A percentile compares a stretch with the other conserved stretches of the same genome.
These are phyloP conservation scores for Elongisporangium anandrum DNA, from an alignment of 352 stramenopile species.

Conservation along the genomic window DNA sequence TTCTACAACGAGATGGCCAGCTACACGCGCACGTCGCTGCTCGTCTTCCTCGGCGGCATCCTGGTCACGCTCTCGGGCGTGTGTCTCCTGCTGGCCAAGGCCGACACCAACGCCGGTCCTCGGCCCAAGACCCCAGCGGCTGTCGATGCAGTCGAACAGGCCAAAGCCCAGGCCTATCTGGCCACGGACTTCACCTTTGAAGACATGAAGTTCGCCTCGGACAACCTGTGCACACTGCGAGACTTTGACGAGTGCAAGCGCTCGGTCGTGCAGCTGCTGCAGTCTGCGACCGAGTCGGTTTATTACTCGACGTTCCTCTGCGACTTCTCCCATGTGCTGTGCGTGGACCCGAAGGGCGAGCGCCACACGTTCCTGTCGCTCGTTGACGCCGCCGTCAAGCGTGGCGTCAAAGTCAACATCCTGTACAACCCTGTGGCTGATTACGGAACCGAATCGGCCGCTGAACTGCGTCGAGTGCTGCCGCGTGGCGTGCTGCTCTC, in stretches of 20 bases:
- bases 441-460: slow-evolving; percentile 63
- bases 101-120: slow-evolving; percentile 12
- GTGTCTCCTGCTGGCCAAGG: slow-evolving; percentile 57
- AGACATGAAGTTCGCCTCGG: slow-evolving; percentile 49
- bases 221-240: slow-evolving; percentile 31
- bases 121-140: not conserved
- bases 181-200: slow-evolving; percentile 52
- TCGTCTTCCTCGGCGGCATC: slow-evolving; percentile 50
- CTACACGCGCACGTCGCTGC: slow-evolving; percentile 39
- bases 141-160: not conserved
- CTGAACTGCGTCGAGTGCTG: slow-evolving; percentile 38
- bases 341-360: slow-evolving; percentile 20
- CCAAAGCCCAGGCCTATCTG: slow-evolving; percentile 7
- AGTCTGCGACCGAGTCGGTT: slow-evolving; percentile 46
- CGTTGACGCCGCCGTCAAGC: slow-evolving; percentile 44
- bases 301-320: slow-evolving; percentile 84
- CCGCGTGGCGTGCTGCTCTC: slow-evolving; percentile 43
- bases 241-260: slow-evolving; percentile 71
- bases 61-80: slow-evolving; percentile 56
- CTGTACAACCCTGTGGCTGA: slow-evolving; percentile 72
- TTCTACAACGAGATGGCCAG: slow-evolving; percentile 78
- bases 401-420: slow-evolving; percentile 61
- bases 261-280: slow-evolving; percentile 49
- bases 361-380: slow-evolving; percentile 54
- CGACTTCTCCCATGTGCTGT: slow-evolving; percentile 61